Evolutionary conservation across 2,329 filamentous ascomycete species (phyloP), one percentile per base, ranked within the genome.

Genomic region (Neodidymelliopsis sp.): DNA sequence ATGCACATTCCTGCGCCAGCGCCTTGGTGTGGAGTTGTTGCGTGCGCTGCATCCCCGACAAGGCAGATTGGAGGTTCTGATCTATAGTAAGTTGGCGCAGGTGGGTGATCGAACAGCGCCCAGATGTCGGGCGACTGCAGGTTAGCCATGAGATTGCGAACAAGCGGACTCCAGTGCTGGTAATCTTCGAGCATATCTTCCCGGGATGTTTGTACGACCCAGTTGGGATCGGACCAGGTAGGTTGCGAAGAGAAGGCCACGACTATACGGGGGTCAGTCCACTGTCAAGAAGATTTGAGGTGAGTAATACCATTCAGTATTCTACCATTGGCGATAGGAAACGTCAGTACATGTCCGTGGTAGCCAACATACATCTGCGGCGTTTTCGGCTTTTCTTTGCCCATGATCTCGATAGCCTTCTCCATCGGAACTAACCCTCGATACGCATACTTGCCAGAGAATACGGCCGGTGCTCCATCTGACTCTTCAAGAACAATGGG

Each of bases 381-480:
- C 11, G 79, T 82, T 18, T 65, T 59, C 0, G 79, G 74, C 27
- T 79, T 68, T 30, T 79, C 70, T 6, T 77, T 65, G 2, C 82
- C 81, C 2, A 87, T 56, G 2, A 76, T 74, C 9, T 72, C 63
- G 1, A 74, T 65, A 0, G 82, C 84, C 12, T 77, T 66, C 1
- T 76, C 71, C 77, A 88, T 87, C 0, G 84, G 82, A 2, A 87
- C 75, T 2, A 89, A 67, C 0, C 81, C 81, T 6, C 86, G 77
- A 67, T 85, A 89, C 24, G 82, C 85, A 67, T 82, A 83, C 53
- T 85, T 84, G 23, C 79, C 74, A 0, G 79, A 79, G 62, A 84
- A 88, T 1, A 72, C 65, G 0, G 84, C 74, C 6, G 44, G 18
- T 19, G 75, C 63, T 0, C 77, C 70, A 3, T 76, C 73, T 0